Base-by-base conservation (phyloP, 2,329 filamentous ascomycete genomes). In the Fusarium kyushuense region DNA sequence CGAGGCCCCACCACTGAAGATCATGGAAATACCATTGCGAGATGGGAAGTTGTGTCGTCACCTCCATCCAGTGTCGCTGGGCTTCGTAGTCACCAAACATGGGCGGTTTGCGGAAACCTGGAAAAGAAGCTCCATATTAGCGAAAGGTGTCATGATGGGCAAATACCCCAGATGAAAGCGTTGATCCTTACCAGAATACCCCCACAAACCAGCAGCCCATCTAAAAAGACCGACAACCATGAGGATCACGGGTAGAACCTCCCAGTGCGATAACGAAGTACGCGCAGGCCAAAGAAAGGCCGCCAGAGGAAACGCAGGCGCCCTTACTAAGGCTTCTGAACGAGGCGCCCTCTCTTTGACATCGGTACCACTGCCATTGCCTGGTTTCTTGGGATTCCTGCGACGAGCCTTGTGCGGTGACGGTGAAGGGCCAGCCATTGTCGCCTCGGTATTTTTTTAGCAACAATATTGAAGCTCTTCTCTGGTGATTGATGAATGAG, bases 1-100 rank as follows among this genome's bases (percentile, higher is more conserved):
- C 96, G 70, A 99, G 86, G 1, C 96, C 96, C 96, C 96, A 99
- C 90, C 95, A 99, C 75, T 95, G 86, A 43, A 98, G 84, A 77
- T 99, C 94, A 78, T 99, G 93, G 76, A 97, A 97, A 79, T 99
- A 99, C 96, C 96, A 99, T 78, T 96, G 92, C 13, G 93, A 96
- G 36, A 96, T 85, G 16, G 96, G 96, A 3, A 99, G 84, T 62
- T 97, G 89, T 11, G 89, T 92, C 3, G 96, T 97, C 69, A 99
- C 84, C 76, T 99, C 96, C 94, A 99, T 97, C 96, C 96, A 99
- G 79, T 99, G 96, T 73, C 96, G 85, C 79, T 99, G 96, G 5
- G 96, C 96, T 82, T 99, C 96, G 80, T 97, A 99, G 79, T 99
- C 96, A 70, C 96, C 96, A 76, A 94, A 92, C 89, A 97, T 94